Base-by-base conservation (phyloP, 129 eudicot genomes). In the Ambrosia artemisiifolia region DNA sequence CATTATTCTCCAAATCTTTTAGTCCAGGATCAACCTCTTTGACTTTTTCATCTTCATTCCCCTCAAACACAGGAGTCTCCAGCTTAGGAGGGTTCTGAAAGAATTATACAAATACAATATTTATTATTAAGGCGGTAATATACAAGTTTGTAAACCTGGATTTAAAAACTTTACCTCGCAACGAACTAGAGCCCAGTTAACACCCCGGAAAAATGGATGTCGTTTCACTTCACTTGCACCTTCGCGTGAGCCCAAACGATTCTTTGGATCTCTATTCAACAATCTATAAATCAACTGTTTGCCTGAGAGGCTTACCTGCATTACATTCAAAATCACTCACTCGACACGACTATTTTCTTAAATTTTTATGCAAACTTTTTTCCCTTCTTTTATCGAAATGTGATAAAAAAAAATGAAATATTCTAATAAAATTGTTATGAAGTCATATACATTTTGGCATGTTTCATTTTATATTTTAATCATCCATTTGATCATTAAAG, bases 101-200 rank as follows among this genome's bases (percentile, higher is more conserved):
- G 57, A 64, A 67, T 19, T 16, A 77, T 77, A 20, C 17, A 70
- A 42, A 72, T 40, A 6, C 11, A 60, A 46, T 28, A 53, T 17
- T 53, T 53, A 16, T 62, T 19, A 53, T 7, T 53, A n/a, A n/a
- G 10, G 7, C 7, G 24, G 18, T 53, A 33, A 59, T 14, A 34
- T 34, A 33, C 1, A 34, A 34, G 6, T 13, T 35, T n/a, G 7
- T 0, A 16, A 34, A 11, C 6, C 7, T 8, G 30, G 7, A 13
- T 56, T 10, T 38, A n/a, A 12, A 19, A 47, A 36, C 11, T 32
- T 83, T 84, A 95, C 99, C 99, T 83, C 74, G 79, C 96, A 88
- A 67, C 99, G 97, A 46, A 95, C 84, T 48, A 95, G 79, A 77
- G 99, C 96, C 99, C 99, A 95, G 10, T 90, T 95, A 74, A 86